phyloP scores from a whole-genome alignment of 2,329 filamentous ascomycete species.

The Fusarium oligoseptatum region DNA sequence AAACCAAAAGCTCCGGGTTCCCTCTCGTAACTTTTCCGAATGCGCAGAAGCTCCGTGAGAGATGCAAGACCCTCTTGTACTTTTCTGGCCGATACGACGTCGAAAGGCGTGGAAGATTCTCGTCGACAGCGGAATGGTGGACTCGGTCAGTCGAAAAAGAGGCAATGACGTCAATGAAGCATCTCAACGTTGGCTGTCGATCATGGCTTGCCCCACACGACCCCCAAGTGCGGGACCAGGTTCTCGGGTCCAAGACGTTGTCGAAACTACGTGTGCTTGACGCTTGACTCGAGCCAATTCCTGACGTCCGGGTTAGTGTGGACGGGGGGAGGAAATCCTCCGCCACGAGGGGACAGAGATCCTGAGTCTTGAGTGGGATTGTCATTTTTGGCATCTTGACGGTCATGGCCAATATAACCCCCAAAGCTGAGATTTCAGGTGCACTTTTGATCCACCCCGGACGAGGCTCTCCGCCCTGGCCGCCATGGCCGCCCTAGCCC shows the following conservation, averaged over 20 bases:
- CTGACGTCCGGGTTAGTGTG: not conserved
- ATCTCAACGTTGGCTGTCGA: slow-evolving; percentile 13
- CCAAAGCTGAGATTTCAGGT: not conserved
- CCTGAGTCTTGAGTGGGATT: slow-evolving; percentile 10
- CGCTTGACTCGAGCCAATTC: slow-evolving; percentile 1
- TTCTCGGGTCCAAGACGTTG: slow-evolving; percentile 12
- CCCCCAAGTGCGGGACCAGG: slow-evolving; percentile 18
- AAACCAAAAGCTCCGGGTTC: not conserved
- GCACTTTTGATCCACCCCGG: slow-evolving; percentile 26
- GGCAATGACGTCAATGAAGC: slow-evolving; percentile 46
- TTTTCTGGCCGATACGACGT: not conserved
- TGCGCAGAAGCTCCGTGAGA: not conserved
- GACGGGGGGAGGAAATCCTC: slow-evolving; percentile 43
- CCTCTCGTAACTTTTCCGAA: not conserved
- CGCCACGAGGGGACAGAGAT: slow-evolving; percentile 10
- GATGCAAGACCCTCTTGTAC: not conserved
- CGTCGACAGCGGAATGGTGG: not conserved
- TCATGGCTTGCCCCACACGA: slow-evolving; percentile 26
- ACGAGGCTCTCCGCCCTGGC: slow-evolving; percentile 42
- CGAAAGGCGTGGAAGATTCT: slow-evolving; percentile 25
- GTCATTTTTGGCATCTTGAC: not conserved
- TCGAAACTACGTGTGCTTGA: not conserved
- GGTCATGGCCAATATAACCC: slow-evolving; percentile 8
- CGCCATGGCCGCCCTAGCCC: slow-evolving; percentile 1
- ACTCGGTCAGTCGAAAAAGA: not conserved